Evolutionary conservation across 768 basidiomycete species (phyloP), one percentile per base, ranked within the genome.

Genomic region (Phaeotremella fagi): DNA sequence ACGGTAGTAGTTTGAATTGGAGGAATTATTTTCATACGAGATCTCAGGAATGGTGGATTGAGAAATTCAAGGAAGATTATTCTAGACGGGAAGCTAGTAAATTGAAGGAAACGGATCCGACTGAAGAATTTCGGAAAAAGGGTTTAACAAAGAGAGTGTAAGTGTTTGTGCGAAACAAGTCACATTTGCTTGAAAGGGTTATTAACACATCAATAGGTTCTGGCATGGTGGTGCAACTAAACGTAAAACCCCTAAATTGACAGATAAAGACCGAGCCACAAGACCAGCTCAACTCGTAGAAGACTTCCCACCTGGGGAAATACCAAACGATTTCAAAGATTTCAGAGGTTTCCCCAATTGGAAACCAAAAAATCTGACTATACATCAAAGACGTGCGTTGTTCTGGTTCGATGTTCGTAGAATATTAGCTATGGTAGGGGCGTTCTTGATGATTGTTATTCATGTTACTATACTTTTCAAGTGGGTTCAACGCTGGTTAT

Each of bases 371-470:
- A 16, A n/a, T 22, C 7, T 38, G 24, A 35, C 37, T 20, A 45
- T 31, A 35, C 29, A 51, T 33, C 37, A 28, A 6, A 11, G 22
- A 41, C 38, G 38, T 6, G 22, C 38, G 18, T 41, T 41, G 12
- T 41, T 41, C n/a, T 57, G 55, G 55, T 57, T 57, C 35, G 55
- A 57, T 35, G 29, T 28, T 1, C 11, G 55, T 6, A 51, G 55
- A 27, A 35, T 16, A 9, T 14, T 43, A 7, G 29, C 41, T 24
- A 28, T 47, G 12, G 25, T 22, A 4, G 37, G 29, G 2, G 49
- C 44, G 4, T 9, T 57, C 1, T 27, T 4, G 11, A 26, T 44
- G 35, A 20, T 57, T 2, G 7, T 51, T 28, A 28, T 52, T 2
- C 55, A 57, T 52, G 31, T 57, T 20, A 22, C 37, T 3, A 29